Percentiles rank a stretch among this genome's conserved stretches.
These are phyloP conservation scores for Xylaria longipes DNA, from an alignment of 495 filamentous ascomycete genomes.

Conservation along the genomic window DNA sequence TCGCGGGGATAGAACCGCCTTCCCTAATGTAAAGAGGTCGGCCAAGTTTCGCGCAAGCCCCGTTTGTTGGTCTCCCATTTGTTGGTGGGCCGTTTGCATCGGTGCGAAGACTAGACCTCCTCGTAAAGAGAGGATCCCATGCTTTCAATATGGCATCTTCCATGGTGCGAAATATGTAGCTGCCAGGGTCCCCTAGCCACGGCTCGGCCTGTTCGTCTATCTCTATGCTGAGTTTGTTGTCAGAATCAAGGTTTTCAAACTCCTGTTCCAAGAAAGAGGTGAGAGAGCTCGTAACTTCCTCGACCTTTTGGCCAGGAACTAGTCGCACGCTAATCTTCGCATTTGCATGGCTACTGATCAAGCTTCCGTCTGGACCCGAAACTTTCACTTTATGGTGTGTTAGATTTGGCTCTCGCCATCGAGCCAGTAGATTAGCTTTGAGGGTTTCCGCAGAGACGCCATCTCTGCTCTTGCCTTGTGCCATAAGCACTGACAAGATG, in stretches of 20 bases:
- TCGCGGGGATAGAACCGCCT: conserved; percentile 91
- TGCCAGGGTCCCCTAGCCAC: conserved; percentile 92
- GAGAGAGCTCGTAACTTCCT: conserved; percentile 71
- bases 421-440: conserved; percentile 81
- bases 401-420: conserved; percentile 95
- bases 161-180: conserved; percentile 87
- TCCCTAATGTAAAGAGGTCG: conserved; percentile 91
- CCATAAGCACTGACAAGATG: conserved; percentile 77
- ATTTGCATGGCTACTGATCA: conserved; percentile 85
- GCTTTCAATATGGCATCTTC: conserved; percentile 84
- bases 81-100: background rate
- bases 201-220: conserved; percentile 94
- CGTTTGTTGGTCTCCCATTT: conserved; percentile 6
- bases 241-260: conserved; percentile 73
- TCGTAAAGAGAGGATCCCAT: conserved; percentile 63
- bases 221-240: conserved; percentile 79
- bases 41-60: conserved; percentile 39
- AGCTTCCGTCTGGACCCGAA: conserved; percentile 81
- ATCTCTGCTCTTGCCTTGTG: conserved; percentile 62
- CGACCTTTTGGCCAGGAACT: conserved; percentile 88
- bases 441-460: conserved; percentile 70
- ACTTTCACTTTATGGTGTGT: conserved; percentile 94
- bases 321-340: conserved; percentile 89
- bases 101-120: conserved; percentile 15
- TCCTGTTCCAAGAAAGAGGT: conserved; percentile 70